A percentile compares a stretch with the other conserved stretches of the same genome.
Conservation (phyloP, 1,284 basidiomycete genomes). For the Tranzscheliella williamsii region DNA sequence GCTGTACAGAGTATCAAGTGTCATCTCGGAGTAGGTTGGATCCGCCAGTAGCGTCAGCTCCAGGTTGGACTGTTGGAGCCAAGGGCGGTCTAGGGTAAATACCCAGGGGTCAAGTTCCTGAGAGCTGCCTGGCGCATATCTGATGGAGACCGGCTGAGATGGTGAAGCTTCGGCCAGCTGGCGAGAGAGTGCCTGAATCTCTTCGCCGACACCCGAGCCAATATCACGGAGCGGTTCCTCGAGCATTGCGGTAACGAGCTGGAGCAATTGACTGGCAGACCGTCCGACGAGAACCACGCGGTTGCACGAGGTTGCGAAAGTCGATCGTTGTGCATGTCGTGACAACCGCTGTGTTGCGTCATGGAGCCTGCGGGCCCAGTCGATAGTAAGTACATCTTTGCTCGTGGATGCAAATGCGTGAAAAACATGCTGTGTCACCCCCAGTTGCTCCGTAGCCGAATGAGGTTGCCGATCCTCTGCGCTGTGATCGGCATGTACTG, state of each 20-base stretch:
- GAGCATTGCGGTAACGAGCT: constrained; percentile 23
- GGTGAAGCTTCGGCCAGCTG: neutral
- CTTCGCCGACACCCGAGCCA: constrained; percentile 1
- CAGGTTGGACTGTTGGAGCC: constrained; percentile 34
- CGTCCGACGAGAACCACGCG: constrained; percentile 21
- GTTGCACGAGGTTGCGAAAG: neutral
- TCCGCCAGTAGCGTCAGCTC: constrained; percentile 30
- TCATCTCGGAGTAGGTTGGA: constrained; percentile 2
- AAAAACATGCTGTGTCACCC: too few relatives aligned
- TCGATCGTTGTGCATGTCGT: neutral
- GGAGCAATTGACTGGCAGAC: constrained; percentile 19
- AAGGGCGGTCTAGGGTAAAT: constrained; percentile 22
- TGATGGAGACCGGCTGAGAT: constrained; percentile 14
- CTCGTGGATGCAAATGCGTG: too few relatives aligned
- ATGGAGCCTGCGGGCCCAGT: neutral
- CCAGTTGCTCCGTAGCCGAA: too few relatives aligned
- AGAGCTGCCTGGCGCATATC: constrained; percentile 11
- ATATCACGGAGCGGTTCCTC: constrained; percentile 42
- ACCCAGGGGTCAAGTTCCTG: neutral
- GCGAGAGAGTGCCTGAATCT: constrained; percentile 4
- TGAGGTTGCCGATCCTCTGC: too few relatives aligned
- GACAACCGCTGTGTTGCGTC: neutral
- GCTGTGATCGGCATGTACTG: too few relatives aligned
- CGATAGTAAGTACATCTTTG: too few relatives aligned
- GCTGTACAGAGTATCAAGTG: constrained; percentile 31